A percentile compares a stretch with the other conserved stretches of the same genome.
Evolutionary conservation across 1,139 yeast genomes (phyloP).

Genomic region (Pichia sp.): DNA sequence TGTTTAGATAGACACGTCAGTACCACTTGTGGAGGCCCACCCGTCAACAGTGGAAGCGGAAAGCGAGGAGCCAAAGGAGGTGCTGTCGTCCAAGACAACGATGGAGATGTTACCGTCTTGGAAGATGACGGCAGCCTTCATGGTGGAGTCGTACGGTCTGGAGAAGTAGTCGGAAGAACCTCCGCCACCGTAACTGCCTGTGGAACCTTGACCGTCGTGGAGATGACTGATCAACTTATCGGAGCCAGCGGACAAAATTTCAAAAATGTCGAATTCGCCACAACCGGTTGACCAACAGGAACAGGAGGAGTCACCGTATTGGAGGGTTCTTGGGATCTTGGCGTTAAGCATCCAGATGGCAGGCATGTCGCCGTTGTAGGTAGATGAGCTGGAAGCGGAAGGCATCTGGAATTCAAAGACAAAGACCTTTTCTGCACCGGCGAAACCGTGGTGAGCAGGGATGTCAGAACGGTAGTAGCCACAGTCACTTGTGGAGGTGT

Average conservation of each 20-base stretch:
- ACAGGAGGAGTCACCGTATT: conserved; percentile 74
- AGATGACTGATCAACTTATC: conserved; percentile 72
- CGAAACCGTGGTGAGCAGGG: conserved; percentile 92
- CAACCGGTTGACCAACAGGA: conserved; percentile 97
- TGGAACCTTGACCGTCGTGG: conserved; percentile 81
- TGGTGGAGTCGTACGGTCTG: conserved; percentile 73
- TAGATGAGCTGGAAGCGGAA: conserved; percentile 37
- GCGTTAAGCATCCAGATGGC: conserved; percentile 96
- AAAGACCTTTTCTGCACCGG: conserved; percentile 74
- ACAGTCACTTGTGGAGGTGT: conserved; percentile 55
- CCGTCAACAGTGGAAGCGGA: conserved; percentile 47
- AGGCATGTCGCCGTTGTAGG: conserved; percentile 72
- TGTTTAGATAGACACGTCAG: conserved; percentile 36
- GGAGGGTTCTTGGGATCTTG: conserved; percentile 88
- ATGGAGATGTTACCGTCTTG: conserved; percentile 53
- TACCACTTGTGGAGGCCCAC: conserved; percentile 54
- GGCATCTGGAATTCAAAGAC: conserved; percentile 93
- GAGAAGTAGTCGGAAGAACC: conserved; percentile 82
- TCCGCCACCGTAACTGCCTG: conserved; percentile 63
- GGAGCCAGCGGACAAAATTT: conserved; percentile 71
- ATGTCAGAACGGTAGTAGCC: conserved; percentile 83
- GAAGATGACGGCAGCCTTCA: conserved; percentile 91
- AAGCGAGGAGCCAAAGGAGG: conserved; percentile 53
- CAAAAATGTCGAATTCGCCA: conserved; percentile 93
- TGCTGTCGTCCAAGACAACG: conserved; percentile 53